Conservation (phyloP, 2,329 filamentous ascomycete genomes). For the Trichoderma koningii region DNA sequence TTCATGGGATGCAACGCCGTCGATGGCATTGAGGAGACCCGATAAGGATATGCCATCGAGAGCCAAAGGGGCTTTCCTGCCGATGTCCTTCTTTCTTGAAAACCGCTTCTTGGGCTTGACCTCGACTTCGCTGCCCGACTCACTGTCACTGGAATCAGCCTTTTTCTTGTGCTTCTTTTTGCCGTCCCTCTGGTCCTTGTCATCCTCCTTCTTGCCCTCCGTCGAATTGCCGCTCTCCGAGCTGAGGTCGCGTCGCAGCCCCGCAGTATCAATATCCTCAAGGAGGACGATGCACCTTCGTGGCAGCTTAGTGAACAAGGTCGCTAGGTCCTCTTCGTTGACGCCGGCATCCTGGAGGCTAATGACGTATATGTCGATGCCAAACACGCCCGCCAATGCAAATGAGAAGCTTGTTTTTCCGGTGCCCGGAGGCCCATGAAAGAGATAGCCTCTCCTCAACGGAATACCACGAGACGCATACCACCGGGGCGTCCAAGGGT, state of each 20-base stretch:
- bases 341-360: constrained; percentile 57
- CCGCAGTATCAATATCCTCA: constrained; percentile 70
- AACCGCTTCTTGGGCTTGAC: constrained; percentile 31
- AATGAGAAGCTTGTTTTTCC: constrained; percentile 71
- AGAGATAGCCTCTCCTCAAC: constrained; percentile 74
- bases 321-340: constrained; percentile 62
- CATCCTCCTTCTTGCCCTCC: constrained; percentile 25
- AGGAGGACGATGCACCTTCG: constrained; percentile 65
- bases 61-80: constrained; percentile 29
- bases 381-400: constrained; percentile 66
- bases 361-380: constrained; percentile 67
- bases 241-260: constrained; percentile 50
- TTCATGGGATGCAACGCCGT: constrained; percentile 78
- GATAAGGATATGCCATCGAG: constrained; percentile 67
- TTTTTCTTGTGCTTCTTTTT: constrained; percentile 36
- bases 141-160: constrained; percentile 33
- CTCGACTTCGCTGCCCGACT: constrained; percentile 32
- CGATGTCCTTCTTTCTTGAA: constrained; percentile 20
- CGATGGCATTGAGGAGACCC: constrained; percentile 79
- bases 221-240: constrained; percentile 35
- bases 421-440: constrained; percentile 73
- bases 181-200: constrained; percentile 30
- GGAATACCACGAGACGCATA: constrained; percentile 76
- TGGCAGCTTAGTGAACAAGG: constrained; percentile 62
- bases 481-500: constrained; percentile 69